Conservation (phyloP, 805 yeast genomes). For the Zygosaccharomyces siamensis region DNA sequence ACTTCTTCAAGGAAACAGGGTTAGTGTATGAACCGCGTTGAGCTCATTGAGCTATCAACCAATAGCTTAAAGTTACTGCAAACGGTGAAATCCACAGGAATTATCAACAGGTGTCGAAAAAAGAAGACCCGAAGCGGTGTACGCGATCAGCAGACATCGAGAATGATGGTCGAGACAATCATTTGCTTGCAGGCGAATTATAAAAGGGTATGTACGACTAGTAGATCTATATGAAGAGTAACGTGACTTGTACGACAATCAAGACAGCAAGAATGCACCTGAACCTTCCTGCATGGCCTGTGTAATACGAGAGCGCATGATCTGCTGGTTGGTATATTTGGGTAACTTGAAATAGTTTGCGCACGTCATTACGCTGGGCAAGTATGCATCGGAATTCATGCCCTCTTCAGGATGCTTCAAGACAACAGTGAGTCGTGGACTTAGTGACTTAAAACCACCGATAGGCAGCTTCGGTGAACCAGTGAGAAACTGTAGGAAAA, state of each 20-base stretch:
- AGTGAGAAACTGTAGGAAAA: constrained; percentile 80
- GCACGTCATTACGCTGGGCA: constrained; percentile 98
- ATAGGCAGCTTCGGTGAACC: constrained; percentile 91
- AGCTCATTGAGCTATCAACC: neutral
- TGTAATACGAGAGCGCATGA: constrained; percentile 53
- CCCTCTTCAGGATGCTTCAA: constrained; percentile 74
- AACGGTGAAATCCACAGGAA: neutral
- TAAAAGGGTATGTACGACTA: neutral
- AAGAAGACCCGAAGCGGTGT: neutral
- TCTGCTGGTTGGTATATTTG: constrained; percentile 58
- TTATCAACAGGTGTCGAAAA: neutral
- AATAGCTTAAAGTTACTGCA: constrained; percentile 3
- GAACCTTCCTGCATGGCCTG: constrained; percentile 86
- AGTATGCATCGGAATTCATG: constrained; percentile 62
- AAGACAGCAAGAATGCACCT: constrained; percentile 78
- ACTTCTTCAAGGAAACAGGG: neutral
- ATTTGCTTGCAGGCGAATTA: neutral
- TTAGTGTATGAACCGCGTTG: neutral
- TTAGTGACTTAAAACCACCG: constrained; percentile 83
- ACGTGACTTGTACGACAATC: constrained; percentile 3
- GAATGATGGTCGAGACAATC: neutral
- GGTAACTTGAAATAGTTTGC: constrained; percentile 92
- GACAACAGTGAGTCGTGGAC: constrained; percentile 85
- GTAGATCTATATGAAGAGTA: constrained; percentile 1
- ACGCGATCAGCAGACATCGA: constrained; percentile 1